Evolutionary conservation across 108 stramenopile genomes (phyloP).

Genomic region (Skeletonema marinoi): DNA sequence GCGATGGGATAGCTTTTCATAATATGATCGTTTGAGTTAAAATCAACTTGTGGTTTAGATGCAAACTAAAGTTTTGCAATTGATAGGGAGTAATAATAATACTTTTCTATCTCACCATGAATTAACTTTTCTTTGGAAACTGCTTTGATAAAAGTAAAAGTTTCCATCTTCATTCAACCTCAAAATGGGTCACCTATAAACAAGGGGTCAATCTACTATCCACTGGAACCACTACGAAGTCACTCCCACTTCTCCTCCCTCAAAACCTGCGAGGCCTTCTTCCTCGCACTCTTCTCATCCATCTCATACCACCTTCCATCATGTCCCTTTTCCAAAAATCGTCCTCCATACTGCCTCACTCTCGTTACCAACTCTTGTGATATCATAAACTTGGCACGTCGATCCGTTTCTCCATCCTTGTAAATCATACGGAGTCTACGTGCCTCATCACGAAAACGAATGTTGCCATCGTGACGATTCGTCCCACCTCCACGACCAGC

Average conservation of each 20-base stretch:
- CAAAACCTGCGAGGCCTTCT: constrained; percentile 11
- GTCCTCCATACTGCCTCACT: neutral
- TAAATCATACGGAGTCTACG: neutral
- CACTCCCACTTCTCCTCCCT: constrained; percentile 14
- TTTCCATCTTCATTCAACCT: too few species aligned
- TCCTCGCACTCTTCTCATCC: neutral
- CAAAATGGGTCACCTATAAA: too few species aligned
- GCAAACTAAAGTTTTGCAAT: too few species aligned
- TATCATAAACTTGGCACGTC: neutral
- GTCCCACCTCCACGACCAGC: constrained; percentile 7
- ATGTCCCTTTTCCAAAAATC: constrained; percentile 1
- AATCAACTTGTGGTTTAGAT: neutral
- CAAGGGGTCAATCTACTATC: too few species aligned
- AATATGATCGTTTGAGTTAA: neutral
- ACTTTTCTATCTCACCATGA: neutral
- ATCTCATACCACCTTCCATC: constrained; percentile 7
- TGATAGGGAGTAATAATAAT: too few species aligned
- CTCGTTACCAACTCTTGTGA: neutral
- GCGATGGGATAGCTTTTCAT: too few species aligned
- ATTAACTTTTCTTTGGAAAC: neutral
- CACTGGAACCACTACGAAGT: neutral
- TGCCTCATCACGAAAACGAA: constrained; percentile 13
- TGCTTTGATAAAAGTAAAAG: neutral
- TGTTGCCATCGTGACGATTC: constrained; percentile 10
- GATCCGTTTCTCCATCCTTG: neutral